Conservation (phyloP, 2,329 filamentous ascomycete species). For the Paecilomyces niveus region DNA sequence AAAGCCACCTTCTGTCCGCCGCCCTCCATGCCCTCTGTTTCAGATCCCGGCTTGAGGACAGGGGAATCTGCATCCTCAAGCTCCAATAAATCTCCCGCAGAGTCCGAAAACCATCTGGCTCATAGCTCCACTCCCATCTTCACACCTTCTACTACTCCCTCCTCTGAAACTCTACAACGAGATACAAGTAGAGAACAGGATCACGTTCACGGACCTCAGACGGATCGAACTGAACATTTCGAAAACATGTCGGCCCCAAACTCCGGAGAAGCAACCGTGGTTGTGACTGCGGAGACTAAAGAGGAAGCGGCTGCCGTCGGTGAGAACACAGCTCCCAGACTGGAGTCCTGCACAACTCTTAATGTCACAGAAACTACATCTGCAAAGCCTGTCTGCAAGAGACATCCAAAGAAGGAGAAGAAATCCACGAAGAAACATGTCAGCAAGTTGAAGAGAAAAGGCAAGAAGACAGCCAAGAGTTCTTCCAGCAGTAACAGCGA, state of each 20-base stretch:
- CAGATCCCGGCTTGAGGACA: not conserved
- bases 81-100: conserved; percentile 4
- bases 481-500: conserved; percentile 16
- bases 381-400: conserved; percentile 25
- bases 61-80: conserved; percentile 1
- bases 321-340: conserved; percentile 19
- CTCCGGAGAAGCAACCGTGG: conserved; percentile 9
- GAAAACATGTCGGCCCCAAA: conserved; percentile 20
- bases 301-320: conserved; percentile 20
- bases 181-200: conserved; percentile 5
- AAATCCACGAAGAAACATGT: conserved; percentile 10
- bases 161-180: conserved; percentile 16
- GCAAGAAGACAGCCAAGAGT: conserved; percentile 13
- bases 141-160: conserved; percentile 15
- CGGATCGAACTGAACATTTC: not conserved
- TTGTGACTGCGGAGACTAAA: conserved; percentile 18
- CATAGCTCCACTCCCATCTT: conserved; percentile 12
- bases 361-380: conserved; percentile 16
- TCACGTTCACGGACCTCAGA: not conserved
- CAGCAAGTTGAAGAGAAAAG: conserved; percentile 14
- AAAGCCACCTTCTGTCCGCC: not conserved
- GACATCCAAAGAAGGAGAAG: conserved; percentile 15
- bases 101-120: conserved; percentile 13
- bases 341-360: conserved; percentile 14
- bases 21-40: not conserved